Conservation (phyloP, 768 basidiomycete genomes). For the Lentinula edodes region DNA sequence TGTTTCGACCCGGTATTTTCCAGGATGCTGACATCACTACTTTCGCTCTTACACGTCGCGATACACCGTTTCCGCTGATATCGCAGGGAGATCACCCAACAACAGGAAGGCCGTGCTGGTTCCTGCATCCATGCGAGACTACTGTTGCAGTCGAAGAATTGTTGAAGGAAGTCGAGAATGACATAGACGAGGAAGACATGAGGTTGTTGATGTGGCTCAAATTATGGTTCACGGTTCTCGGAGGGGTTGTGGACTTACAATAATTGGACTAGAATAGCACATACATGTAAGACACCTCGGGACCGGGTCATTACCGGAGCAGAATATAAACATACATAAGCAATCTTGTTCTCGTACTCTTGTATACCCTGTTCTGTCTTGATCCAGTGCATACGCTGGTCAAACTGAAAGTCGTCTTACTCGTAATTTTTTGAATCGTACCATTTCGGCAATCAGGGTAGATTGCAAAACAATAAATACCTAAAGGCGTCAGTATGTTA, state of each 20-base stretch:
- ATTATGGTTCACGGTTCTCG: constrained; percentile 74
- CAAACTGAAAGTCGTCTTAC: not conserved
- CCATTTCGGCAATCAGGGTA: constrained; percentile 20
- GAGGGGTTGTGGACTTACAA: constrained; percentile 53
- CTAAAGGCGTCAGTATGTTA: constrained; percentile 37
- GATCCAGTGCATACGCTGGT: not conserved
- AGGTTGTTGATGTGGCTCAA: constrained; percentile 50
- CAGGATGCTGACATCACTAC: constrained; percentile 39
- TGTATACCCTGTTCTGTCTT: not conserved
- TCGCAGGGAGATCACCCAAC: constrained; percentile 87
- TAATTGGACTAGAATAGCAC: constrained; percentile 10
- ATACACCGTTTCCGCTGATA: constrained; percentile 63
- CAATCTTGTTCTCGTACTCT: not conserved
- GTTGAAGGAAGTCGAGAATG: constrained; percentile 37
- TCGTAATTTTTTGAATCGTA: constrained; percentile 23
- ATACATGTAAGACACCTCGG: not conserved
- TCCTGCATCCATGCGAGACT: constrained; percentile 84
- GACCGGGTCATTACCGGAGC: not conserved
- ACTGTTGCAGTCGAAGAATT: constrained; percentile 63
- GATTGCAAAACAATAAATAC: constrained; percentile 11
- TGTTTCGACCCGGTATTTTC: constrained; percentile 51
- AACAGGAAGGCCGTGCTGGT: constrained; percentile 73
- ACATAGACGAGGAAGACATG: constrained; percentile 24
- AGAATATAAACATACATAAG: not conserved
- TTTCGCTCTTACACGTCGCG: constrained; percentile 48